These are phyloP conservation scores for Haplosporangium gracile DNA, from an alignment of 192 early-diverging fungal genomes.

Conservation along the genomic window DNA sequence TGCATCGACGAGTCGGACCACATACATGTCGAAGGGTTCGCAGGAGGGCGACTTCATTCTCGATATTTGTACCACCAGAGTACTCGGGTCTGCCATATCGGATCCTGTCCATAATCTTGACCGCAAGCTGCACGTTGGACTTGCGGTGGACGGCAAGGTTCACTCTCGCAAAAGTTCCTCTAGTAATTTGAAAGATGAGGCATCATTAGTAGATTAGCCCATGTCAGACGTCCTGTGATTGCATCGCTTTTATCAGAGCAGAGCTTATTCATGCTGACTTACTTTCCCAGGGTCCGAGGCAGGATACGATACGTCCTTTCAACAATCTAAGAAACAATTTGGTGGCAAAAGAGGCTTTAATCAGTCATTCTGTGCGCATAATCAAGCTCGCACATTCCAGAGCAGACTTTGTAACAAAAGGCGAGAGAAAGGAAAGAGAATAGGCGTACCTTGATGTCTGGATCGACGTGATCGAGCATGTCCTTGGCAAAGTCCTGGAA, in stretches of 20 bases:
- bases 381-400: background rate
- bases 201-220: background rate
- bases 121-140: conserved; percentile 78
- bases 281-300: conserved; percentile 41
- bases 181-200: conserved; percentile 45
- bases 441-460: conserved; percentile 58
- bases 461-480: conserved; percentile 9
- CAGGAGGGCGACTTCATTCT: conserved; percentile 82
- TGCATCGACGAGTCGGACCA: background rate
- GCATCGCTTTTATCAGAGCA: background rate
- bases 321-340: background rate
- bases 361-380: background rate
- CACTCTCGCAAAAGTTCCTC: conserved; percentile 87
- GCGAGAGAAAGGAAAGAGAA: background rate
- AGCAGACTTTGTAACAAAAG: background rate
- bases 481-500: conserved; percentile 15
- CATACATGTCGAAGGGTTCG: conserved; percentile 74
- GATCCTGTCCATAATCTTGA: conserved; percentile 88
- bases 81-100: conserved; percentile 74
- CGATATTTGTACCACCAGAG: conserved; percentile 81
- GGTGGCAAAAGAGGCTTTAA: background rate
- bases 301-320: conserved; percentile 40
- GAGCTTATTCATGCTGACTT: background rate
- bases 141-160: conserved; percentile 72
- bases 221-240: background rate